phyloP scores from a whole-genome alignment of 805 yeast species.

The Allodekkera sacchari region DNA sequence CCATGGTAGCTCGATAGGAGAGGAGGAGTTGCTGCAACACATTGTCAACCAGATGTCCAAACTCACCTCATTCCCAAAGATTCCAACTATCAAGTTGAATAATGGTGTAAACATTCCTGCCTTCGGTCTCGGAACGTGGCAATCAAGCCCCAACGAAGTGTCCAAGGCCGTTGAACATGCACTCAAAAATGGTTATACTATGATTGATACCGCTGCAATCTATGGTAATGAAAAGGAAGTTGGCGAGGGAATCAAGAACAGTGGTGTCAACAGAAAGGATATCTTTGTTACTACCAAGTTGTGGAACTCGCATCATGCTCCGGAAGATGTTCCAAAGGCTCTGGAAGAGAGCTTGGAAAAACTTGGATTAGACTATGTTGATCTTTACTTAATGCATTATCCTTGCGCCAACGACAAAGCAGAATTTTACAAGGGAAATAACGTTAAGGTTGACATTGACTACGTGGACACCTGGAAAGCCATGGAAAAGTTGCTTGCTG shows the following conservation, averaged over 20 bases:
- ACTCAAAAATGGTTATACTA: conserved; percentile 56
- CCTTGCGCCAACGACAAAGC: conserved; percentile 38
- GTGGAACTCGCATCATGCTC: conserved; percentile 49
- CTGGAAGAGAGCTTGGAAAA: conserved; percentile 51
- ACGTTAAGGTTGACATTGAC: conserved; percentile 22
- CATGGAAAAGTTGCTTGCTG: conserved; percentile 45
- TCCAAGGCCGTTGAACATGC: conserved; percentile 52
- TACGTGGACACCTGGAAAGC: conserved; percentile 53
- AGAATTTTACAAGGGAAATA: conserved; percentile 23
- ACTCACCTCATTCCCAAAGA: too few species aligned
- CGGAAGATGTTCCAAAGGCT: conserved; percentile 40
- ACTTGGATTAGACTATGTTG: conserved; percentile 68
- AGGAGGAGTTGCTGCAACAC: too few species aligned
- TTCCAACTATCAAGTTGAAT: too few species aligned
- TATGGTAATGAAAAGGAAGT: conserved; percentile 63
- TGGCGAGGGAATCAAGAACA: too few species aligned
- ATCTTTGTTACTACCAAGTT: conserved; percentile 67
- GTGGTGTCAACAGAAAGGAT: too few species aligned
- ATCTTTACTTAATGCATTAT: conserved; percentile 77
- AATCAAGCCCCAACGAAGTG: conserved; percentile 41
- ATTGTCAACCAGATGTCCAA: too few species aligned
- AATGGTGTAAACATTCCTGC: conserved; percentile 56
- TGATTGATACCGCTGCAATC: conserved; percentile 67
- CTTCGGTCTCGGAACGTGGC: conserved; percentile 72
- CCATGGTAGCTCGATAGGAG: too few species aligned